Conservation (phyloP, 352 stramenopile genomes). For the Peronospora destructor region DNA sequence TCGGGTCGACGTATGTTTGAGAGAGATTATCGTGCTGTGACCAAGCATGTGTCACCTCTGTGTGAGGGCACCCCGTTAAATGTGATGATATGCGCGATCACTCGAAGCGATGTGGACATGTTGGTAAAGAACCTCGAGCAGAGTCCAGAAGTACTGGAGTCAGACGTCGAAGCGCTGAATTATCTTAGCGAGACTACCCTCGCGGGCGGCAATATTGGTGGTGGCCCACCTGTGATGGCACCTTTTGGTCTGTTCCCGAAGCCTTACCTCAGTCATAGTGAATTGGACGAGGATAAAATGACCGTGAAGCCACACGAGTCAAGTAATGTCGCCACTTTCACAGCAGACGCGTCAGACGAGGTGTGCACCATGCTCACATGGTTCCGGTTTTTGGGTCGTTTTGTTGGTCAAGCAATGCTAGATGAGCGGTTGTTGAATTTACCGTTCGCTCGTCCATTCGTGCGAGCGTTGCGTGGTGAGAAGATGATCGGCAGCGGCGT, state of each 20-base stretch:
- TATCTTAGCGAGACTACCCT: conserved; percentile 46
- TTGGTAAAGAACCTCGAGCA: conserved; percentile 36
- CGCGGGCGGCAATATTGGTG: conserved; percentile 18
- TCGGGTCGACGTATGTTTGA: conserved; percentile 70
- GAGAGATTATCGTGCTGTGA: conserved; percentile 70
- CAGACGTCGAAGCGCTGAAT: conserved; percentile 50
- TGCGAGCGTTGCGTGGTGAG: conserved; percentile 53
- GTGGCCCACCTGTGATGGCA: conserved; percentile 35
- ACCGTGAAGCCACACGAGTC: background rate
- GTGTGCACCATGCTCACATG: conserved; percentile 37
- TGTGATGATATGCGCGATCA: conserved; percentile 38
- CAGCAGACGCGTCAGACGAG: conserved; percentile 15
- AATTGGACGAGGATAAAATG: conserved; percentile 14
- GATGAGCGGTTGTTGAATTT: conserved; percentile 81
- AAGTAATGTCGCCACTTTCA: conserved; percentile 10
- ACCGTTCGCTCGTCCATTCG: conserved; percentile 67
- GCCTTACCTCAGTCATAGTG: conserved; percentile 17
- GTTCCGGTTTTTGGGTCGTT: conserved; percentile 68
- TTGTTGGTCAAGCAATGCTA: conserved; percentile 68
- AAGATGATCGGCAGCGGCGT: conserved; percentile 37
- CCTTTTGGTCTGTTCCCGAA: conserved; percentile 54
- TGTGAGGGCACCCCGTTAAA: conserved; percentile 66
- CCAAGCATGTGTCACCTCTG: conserved; percentile 65
- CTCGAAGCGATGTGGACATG: conserved; percentile 39
- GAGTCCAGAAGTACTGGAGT: conserved; percentile 61